phyloP scores from a whole-genome alignment of 75 land plant genomes.

The Larix kaempferi region DNA sequence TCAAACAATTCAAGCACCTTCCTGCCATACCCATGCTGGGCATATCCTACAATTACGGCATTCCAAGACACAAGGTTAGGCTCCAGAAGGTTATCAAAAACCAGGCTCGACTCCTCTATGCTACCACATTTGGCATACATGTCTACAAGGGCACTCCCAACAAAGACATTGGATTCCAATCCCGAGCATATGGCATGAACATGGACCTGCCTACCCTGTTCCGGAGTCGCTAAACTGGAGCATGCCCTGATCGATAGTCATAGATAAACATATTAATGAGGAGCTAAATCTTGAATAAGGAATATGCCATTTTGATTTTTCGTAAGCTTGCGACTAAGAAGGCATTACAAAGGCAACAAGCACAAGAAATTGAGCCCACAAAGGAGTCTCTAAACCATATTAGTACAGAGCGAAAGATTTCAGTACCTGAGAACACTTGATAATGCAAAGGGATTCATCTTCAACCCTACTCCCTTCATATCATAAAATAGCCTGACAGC shows the following conservation, averaged over 20 bases:
- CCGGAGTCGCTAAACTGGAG: neutral
- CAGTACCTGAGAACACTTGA: conserved; percentile 17
- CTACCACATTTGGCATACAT: conserved; percentile 10
- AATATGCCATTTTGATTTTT: conserved; percentile 15
- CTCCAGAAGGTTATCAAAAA: conserved; percentile 15
- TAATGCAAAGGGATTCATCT: neutral
- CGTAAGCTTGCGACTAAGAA: conserved; percentile 26
- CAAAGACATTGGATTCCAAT: conserved; percentile 6
- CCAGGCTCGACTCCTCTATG: conserved; percentile 9
- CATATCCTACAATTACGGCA: conserved; percentile 18
- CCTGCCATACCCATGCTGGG: conserved; percentile 14
- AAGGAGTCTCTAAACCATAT: conserved; percentile 28
- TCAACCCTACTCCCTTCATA: conserved; percentile 24
- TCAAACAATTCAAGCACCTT: conserved; percentile 21
- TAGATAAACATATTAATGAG: conserved; percentile 14
- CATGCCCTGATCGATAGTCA: neutral
- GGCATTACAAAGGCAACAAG: conserved; percentile 14
- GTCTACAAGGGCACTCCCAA: conserved; percentile 3
- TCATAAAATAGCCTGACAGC: conserved; percentile 20
- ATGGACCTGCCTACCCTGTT: conserved; percentile 1
- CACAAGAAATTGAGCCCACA: conserved; percentile 26
- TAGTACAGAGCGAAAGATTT: neutral
- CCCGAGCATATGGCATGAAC: neutral
- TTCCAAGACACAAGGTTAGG: conserved; percentile 28
- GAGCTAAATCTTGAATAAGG: conserved; percentile 2